Evolutionary conservation across 176 grass and related monocot genomes (phyloP), one percentile per base, ranked within the genome.

Genomic region (Chloris gayana): DNA sequence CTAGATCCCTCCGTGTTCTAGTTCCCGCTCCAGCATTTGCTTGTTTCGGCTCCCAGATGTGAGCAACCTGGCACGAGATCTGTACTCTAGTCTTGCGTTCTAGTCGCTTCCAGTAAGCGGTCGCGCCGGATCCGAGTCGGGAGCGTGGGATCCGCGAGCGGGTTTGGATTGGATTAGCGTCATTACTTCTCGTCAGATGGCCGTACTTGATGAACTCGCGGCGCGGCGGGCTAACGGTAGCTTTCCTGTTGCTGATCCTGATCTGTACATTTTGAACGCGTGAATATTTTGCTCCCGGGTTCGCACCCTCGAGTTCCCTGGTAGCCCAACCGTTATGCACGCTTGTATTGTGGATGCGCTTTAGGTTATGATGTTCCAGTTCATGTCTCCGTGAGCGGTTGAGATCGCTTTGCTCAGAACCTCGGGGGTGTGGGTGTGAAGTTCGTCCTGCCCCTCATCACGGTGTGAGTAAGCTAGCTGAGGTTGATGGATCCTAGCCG

Each of bases 31-130:
- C 35, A 37, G 49, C 71, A 56, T 56, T 41, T 25, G 13, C 13
- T 22, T 8, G 53, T 12, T 75, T 8, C 41, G 53, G 22, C 32
- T 33, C 12, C 14, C 53, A 59, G 73, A 75, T 75, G 51, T 60
- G 73, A 39, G 73, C 33, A 3, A 25, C 53, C 53, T 6, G 73
- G 51, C 33, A 4, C 53, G 34, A 75, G 73, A 75, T 75, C 73
- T 75, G 73, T 22, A 22, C 50, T 15, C 0, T 7, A 17, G 1
- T 4, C 21, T 13, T 27, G 73, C 31, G 72, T 37, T 41, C 21
- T 38, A 24, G 22, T 17, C 4, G 9, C 53, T 24, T 41, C 21
- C 17, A 8, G 12, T 13, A 0, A 21, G 5, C 38, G 33, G 33
- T 15, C 32, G 18, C 13, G 53, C 34, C 73, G 25, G 73, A 75